A percentile compares a stretch with the other conserved stretches of the same genome.
Evolutionary conservation across 345 rosid species (phyloP).

Genomic region (Capsella bursapastoris): DNA sequence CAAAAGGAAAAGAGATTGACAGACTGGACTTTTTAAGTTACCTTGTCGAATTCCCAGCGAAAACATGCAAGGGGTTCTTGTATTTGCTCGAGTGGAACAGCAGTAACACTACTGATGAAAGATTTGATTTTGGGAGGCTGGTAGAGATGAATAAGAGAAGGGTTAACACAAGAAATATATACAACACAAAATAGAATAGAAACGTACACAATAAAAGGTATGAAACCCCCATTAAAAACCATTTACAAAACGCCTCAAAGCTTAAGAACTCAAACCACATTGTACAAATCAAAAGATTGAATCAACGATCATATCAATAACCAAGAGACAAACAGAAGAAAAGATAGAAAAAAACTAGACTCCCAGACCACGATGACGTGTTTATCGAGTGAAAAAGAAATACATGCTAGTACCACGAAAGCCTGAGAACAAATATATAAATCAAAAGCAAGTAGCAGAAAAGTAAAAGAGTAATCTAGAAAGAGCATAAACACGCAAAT

Average conservation of each 20-base stretch:
- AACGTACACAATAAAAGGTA: neutral
- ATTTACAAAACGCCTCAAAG: conserved; percentile 6
- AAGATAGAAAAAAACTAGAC: neutral
- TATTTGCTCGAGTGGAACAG: conserved; percentile 71
- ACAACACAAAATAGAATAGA: conserved; percentile 9
- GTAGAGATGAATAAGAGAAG: conserved; percentile 24
- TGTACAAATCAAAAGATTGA: neutral
- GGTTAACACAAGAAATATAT: conserved; percentile 15
- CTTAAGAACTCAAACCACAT: conserved; percentile 13
- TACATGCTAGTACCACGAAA: no score
- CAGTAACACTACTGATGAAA: conserved; percentile 71
- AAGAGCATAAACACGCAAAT: conserved; percentile 5
- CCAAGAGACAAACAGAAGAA: neutral
- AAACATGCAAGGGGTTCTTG: conserved; percentile 81
- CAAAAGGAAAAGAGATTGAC: conserved; percentile 6
- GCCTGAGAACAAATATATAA: neutral
- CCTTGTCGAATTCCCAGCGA: conserved; percentile 95
- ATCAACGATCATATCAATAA: neutral
- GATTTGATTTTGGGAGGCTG: conserved; percentile 95
- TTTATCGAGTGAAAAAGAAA: no score
- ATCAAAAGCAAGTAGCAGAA: conserved; percentile 6
- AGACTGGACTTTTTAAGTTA: conserved; percentile 31
- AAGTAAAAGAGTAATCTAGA: neutral
- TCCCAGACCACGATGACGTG: neutral
- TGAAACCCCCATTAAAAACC: neutral